These are phyloP conservation scores for Backusella luteola DNA, from an alignment of 192 early-diverging fungal species.

Conservation along the genomic window DNA sequence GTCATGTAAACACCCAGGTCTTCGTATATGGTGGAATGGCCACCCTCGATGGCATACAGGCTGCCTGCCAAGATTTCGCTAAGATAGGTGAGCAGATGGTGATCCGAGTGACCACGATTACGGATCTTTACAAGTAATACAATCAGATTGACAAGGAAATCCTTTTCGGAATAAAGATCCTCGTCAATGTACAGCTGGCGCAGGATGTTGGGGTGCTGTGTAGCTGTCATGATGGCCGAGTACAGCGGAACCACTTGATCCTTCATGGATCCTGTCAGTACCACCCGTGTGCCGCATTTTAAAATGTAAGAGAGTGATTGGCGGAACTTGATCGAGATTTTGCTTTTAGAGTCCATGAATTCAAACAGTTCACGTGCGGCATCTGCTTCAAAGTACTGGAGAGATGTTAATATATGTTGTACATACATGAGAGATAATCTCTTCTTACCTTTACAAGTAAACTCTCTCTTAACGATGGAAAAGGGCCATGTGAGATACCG, in stretches of 20 bases:
- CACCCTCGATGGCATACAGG: constrained; percentile 81
- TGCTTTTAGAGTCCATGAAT: constrained; percentile 79
- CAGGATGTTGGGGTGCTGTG: constrained; percentile 77
- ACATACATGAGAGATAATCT: neutral
- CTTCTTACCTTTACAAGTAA: constrained; percentile 65
- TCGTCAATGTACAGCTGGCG: constrained; percentile 92
- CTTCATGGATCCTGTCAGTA: constrained; percentile 84
- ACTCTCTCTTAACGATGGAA: constrained; percentile 77
- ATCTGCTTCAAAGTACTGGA: constrained; percentile 79
- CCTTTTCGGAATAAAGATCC: constrained; percentile 72
- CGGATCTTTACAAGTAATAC: constrained; percentile 83
- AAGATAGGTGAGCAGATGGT: constrained; percentile 81
- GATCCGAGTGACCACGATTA: constrained; percentile 88
- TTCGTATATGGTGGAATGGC: constrained; percentile 93
- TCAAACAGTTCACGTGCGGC: constrained; percentile 93
- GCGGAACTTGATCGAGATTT: constrained; percentile 69
- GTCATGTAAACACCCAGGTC: constrained; percentile 83
- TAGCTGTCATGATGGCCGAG: constrained; percentile 66
- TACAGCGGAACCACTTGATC: constrained; percentile 96
- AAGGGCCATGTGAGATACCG: constrained; percentile 88
- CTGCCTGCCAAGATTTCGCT: constrained; percentile 85
- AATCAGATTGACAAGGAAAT: constrained; percentile 89
- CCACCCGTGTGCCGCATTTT: constrained; percentile 64
- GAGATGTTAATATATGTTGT: neutral
- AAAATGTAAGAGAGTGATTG: constrained; percentile 67